These are phyloP conservation scores for Chalciporus piperatus DNA, from an alignment of 768 basidiomycete species.

Conservation along the genomic window DNA sequence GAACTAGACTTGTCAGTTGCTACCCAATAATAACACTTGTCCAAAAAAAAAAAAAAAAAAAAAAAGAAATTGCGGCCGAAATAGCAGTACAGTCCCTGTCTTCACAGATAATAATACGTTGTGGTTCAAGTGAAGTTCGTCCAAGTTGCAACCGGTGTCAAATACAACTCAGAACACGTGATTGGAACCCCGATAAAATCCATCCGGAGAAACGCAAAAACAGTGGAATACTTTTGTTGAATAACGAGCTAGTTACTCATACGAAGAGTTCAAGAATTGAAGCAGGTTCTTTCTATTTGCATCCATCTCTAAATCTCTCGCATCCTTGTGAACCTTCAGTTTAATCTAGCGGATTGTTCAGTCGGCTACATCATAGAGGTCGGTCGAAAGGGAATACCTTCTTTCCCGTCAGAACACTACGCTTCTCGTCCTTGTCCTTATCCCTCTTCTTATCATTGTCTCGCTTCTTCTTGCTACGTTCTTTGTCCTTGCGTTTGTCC, in stretches of 20 bases:
- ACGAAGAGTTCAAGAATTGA: slow-evolving; percentile 56
- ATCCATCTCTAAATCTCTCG: slow-evolving; percentile 54
- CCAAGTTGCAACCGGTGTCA: too few relatives aligned
- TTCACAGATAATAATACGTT: too few relatives aligned
- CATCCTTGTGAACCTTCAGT: slow-evolving; percentile 60
- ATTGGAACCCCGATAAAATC: background rate
- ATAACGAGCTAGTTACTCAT: slow-evolving; percentile 14
- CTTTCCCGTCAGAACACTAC: slow-evolving; percentile 60
- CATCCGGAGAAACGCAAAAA: background rate
- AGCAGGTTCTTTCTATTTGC: slow-evolving; percentile 52
- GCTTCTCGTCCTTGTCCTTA: slow-evolving; percentile 44
- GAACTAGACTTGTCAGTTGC: too few relatives aligned
- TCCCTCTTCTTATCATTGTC: slow-evolving; percentile 34
- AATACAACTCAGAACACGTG: too few relatives aligned
- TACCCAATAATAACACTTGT: too few relatives aligned
- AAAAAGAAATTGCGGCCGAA: too few relatives aligned
- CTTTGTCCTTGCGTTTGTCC: slow-evolving; percentile 25
- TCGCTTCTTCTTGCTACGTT: slow-evolving; percentile 37
- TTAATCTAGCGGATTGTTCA: slow-evolving; percentile 44
- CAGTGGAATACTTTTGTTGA: background rate
- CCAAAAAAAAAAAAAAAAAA: too few relatives aligned
- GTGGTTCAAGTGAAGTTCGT: too few relatives aligned
- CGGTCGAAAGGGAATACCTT: slow-evolving; percentile 38
- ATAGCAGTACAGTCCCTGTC: too few relatives aligned
- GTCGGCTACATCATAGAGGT: background rate